Conservation (phyloP, 2,329 filamentous ascomycete genomes). For the Fusarium lyarnte region DNA sequence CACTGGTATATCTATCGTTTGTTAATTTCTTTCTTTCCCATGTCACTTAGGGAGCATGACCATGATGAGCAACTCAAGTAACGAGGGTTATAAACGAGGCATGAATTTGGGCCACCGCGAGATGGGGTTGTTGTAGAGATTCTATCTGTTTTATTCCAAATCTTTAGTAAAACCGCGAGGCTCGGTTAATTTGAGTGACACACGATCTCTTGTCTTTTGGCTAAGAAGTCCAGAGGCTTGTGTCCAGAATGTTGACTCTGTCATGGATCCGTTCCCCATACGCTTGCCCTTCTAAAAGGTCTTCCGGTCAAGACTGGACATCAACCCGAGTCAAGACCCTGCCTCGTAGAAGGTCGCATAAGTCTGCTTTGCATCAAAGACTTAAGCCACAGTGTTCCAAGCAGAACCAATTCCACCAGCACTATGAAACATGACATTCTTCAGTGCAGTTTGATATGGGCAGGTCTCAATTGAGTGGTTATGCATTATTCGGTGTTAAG, state of each 20-base stretch:
- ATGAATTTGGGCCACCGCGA: slow-evolving; percentile 29
- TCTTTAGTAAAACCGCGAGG: not conserved
- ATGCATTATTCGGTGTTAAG: slow-evolving; percentile 11
- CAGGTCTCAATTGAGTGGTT: not conserved
- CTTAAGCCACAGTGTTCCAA: not conserved
- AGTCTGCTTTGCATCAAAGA: not conserved
- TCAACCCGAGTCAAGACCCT: not conserved
- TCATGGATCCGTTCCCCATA: not conserved
- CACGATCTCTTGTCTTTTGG: not conserved
- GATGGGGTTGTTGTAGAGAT: slow-evolving; percentile 25
- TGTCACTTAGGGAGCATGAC: slow-evolving; percentile 28
- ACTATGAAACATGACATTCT: not conserved
- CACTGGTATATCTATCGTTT: slow-evolving; percentile 33
- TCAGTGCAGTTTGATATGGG: not conserved
- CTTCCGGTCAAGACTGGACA: not conserved
- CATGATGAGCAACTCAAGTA: slow-evolving; percentile 32
- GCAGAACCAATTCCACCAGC: not conserved
- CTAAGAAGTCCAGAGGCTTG: not conserved
- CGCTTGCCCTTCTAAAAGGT: not conserved
- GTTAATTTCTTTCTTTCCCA: slow-evolving; percentile 16
- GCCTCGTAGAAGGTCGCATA: not conserved
- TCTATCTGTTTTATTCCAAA: slow-evolving; percentile 5
- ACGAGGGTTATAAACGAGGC: slow-evolving; percentile 30
- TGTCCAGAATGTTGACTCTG: not conserved
- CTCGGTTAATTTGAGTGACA: not conserved